phyloP scores from a whole-genome alignment of 352 stramenopile genomes.

The Elongisporangium prolatum region DNA sequence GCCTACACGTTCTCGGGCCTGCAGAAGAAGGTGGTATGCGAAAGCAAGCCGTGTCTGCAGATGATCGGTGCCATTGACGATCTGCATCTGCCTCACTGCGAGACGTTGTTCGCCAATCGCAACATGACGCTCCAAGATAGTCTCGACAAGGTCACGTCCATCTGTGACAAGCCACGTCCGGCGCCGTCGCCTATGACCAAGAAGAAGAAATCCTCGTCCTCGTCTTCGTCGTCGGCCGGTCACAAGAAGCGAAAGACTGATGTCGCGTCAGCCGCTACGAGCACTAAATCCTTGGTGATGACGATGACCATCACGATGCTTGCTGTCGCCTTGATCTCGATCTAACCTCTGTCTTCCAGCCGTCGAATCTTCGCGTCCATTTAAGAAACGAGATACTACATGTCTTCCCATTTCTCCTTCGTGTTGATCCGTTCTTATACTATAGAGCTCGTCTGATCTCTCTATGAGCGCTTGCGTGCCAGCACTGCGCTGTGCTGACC shows the following conservation, averaged over 20 bases:
- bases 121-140: conserved; percentile 51
- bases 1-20: conserved; percentile 17
- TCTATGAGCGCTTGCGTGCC: conserved; percentile 13
- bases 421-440: not conserved
- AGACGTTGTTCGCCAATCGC: conserved; percentile 31
- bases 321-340: conserved; percentile 6
- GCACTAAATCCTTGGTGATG: conserved; percentile 7
- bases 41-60: conserved; percentile 32
- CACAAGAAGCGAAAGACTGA: conserved; percentile 8
- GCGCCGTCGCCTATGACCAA: conserved; percentile 42
- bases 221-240: conserved; percentile 8
- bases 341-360: too few species aligned
- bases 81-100: conserved; percentile 47
- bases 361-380: too few species aligned
- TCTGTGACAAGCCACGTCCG: conserved; percentile 29
- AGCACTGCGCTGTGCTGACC: conserved; percentile 87
- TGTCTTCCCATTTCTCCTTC: not conserved
- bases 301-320: conserved; percentile 11
- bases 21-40: conserved; percentile 31
- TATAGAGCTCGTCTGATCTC: too few species aligned
- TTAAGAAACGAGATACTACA: too few species aligned
- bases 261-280: not conserved
- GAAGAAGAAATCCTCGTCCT: conserved; percentile 23
- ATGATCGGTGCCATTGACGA: conserved; percentile 59
- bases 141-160: conserved; percentile 37